Conservation (phyloP, 1,284 basidiomycete species). For the Mycena citricolor region DNA sequence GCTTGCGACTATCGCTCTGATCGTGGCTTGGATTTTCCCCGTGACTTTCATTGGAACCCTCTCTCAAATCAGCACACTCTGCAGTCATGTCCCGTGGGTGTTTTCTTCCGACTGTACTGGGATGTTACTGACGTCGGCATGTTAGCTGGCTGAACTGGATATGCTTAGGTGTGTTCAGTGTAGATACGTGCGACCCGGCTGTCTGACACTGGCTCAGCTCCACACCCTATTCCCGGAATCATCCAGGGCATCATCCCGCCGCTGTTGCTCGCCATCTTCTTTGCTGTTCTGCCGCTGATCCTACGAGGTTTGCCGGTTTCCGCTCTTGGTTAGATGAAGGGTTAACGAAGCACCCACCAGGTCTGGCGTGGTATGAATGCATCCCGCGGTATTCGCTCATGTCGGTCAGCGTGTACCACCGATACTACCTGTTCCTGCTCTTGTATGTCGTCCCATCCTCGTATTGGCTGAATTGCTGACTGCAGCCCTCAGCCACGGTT, state of each 20-base stretch:
- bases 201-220: slow-evolving; percentile 30
- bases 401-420: slow-evolving; percentile 72
- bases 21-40: slow-evolving; percentile 68
- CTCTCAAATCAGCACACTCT: slow-evolving; percentile 46
- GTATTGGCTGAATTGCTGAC: too few relatives aligned
- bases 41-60: slow-evolving; percentile 52
- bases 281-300: slow-evolving; percentile 69
- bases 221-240: slow-evolving; percentile 59
- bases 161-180: slow-evolving; percentile 35
- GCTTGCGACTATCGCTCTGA: slow-evolving; percentile 53
- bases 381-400: slow-evolving; percentile 72
- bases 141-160: slow-evolving; percentile 65
- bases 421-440: slow-evolving; percentile 75
- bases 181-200: too few relatives aligned
- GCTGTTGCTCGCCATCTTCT: slow-evolving; percentile 64
- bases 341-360: slow-evolving; percentile 31
- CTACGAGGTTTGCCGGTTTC: slow-evolving; percentile 49
- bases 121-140: slow-evolving; percentile 2
- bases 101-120: too few relatives aligned
- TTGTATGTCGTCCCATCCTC: slow-evolving; percentile 44
- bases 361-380: slow-evolving; percentile 68
- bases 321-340: neutral
- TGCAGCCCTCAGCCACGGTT: slow-evolving; percentile 48
- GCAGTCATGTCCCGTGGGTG: slow-evolving; percentile 40
- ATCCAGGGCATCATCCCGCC: slow-evolving; percentile 73